Base-by-base conservation (phyloP, 352 stramenopile species). In the Globisporangium megalacanthum region DNA sequence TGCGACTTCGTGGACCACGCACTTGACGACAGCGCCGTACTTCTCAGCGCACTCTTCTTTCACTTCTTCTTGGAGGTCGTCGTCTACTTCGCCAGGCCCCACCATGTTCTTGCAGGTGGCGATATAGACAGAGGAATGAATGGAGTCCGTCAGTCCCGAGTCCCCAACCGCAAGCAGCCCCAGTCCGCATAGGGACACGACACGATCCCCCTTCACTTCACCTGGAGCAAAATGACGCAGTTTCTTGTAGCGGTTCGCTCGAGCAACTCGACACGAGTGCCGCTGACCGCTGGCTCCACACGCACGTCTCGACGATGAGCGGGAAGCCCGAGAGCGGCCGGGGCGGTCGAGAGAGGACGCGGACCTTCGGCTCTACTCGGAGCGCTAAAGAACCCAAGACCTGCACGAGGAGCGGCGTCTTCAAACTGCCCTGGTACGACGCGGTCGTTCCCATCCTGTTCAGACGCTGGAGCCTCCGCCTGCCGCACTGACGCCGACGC, bases 91-190 rank as follows among this genome's bases (percentile, higher is more conserved):
- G 14, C 83, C 87, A 13, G 85, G 84, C 15, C 76, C 85, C 47
- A 97, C 87, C 88, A 97, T 96, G 68, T 97, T 97, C 83, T 97
- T 41, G 67, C 29, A 50, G 14, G 15, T 37, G 33, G 33, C 33
- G 33, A 37, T 8, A 37, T 8, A 8, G 39, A 46, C 39, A 58
- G 35, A 47, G 41, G 17, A 8, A 58, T 13, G 25, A 33, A 69
- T 17, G n/a, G 11, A 46, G 13, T n/a, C 14, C 15, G 14, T 20
- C 41, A 46, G 41, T 46, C 41, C n/a, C 2, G 41, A 22, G 20
- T 15, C 42, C 6, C 7, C 13, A 45, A 6, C 39, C 11, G 39
- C 39, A 45, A 5, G 39, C 11, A 3, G 7, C 39, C 17, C 22
- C 15, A n/a, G n/a, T n/a, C n/a, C n/a, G n/a, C n/a, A 22, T 25